Conservation (phyloP, 140 eudicot species). For the Bidens hawaiensis region DNA sequence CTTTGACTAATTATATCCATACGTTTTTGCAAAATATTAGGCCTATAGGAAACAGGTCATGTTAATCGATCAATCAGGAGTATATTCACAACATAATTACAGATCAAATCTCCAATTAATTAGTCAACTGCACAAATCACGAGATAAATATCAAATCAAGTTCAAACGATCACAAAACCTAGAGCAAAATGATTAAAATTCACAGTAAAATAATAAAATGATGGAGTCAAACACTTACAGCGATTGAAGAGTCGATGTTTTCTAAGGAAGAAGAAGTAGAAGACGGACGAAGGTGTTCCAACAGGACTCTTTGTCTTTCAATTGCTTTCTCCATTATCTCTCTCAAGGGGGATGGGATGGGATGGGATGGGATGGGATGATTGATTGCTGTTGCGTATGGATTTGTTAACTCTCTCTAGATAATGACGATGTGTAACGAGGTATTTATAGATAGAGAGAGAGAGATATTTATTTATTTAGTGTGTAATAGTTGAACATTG, state of each 20-base stretch:
- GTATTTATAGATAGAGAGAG: background rate
- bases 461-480: too few species aligned
- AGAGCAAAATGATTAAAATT: background rate
- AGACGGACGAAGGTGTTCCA: constrained; percentile 76
- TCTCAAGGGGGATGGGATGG: too few species aligned
- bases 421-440: background rate
- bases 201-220: too few species aligned
- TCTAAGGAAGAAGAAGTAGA: constrained; percentile 83
- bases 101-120: constrained; percentile 15
- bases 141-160: constrained; percentile 7
- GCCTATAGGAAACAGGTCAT: background rate
- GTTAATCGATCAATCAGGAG: background rate
- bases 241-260: constrained; percentile 57
- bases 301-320: constrained; percentile 76
- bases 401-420: constrained; percentile 12
- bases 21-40: background rate
- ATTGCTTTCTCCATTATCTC: constrained; percentile 77
- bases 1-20: background rate
- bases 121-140: constrained; percentile 12
- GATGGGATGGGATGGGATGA: too few species aligned
- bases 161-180: background rate
- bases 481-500: constrained; percentile 13
- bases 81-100: constrained; percentile 1
- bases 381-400: constrained; percentile 21
- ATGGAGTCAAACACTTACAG: too few species aligned